A percentile compares a stretch with the other conserved stretches of the same genome.
Conservation (phyloP, 2,329 filamentous ascomycete genomes). For the Trichoderma simmonsii region DNA sequence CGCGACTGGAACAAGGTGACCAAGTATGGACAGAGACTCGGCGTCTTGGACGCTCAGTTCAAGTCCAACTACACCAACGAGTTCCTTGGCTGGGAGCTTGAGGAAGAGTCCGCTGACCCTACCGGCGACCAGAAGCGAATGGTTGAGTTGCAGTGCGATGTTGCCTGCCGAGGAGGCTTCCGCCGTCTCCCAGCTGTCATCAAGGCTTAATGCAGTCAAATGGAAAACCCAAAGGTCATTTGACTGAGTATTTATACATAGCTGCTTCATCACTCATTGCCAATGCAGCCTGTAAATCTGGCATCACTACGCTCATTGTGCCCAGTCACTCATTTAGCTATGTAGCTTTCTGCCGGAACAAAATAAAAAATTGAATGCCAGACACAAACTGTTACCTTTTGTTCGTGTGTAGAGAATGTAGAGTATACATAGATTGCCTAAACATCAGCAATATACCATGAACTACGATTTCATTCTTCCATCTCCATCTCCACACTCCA, state of each 20-base stretch:
- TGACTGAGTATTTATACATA: background rate
- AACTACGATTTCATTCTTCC: too few species aligned
- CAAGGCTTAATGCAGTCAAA: background rate
- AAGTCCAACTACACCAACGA: conserved; percentile 72
- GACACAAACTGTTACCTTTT: background rate
- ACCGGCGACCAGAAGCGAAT: conserved; percentile 72
- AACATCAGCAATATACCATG: background rate
- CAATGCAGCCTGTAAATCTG: conserved; percentile 2
- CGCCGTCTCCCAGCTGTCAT: conserved; percentile 39
- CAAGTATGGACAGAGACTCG: conserved; percentile 69
- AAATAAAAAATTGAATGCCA: background rate
- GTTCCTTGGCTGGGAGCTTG: conserved; percentile 64
- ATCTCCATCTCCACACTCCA: background rate
- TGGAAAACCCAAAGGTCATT: background rate
- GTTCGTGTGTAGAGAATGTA: background rate
- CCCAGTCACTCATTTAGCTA: conserved; percentile 13
- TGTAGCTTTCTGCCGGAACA: background rate
- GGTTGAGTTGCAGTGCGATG: conserved; percentile 63
- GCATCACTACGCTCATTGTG: conserved; percentile 13
- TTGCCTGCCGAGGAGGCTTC: conserved; percentile 65
- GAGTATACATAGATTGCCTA: background rate
- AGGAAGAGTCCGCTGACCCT: conserved; percentile 63
- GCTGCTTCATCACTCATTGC: conserved; percentile 2
- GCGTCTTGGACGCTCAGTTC: conserved; percentile 62
- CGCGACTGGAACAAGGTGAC: conserved; percentile 79